Base-by-base conservation (phyloP, 345 rosid species). In the Salix dunnii region DNA sequence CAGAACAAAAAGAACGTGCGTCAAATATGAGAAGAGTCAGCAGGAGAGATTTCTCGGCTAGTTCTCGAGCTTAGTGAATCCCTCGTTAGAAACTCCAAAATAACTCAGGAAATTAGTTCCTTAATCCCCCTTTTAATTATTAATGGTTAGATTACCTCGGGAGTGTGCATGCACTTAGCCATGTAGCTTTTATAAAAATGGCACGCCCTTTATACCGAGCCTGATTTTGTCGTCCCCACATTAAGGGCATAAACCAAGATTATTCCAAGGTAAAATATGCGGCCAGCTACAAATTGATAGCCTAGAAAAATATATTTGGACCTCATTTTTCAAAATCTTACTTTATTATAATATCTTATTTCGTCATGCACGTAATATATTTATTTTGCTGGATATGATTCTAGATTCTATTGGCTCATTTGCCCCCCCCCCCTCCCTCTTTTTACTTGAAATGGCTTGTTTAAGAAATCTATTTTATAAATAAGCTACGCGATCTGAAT, bases 221-320 rank as follows among this genome's bases (percentile, higher is more conserved):
- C 82, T 58, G 78, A 74, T 68, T 75, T 5, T 49, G 72, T 63
- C 64, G 82, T 36, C 78, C 82, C 75, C 62, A 43, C 51, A 7
- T 30, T 25, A 53, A 48, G 53, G 53, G 20, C 20, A 48, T 48
- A 48, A 48, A 48, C 6, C 1, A 48, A 16, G 53, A 48, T 48
- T 48, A 14, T 4, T 48, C 1, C 21, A 4, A 17, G 53, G 21
- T 48, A 3, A 14, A 48, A 4, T 3, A 5, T 4, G 20, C 20
- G 16, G 20, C 17, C 53, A 48, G 5, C 53, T 48, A 48, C 16
- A 16, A 48, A 17, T 48, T 16, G 53, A 48, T 48, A 48, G 53
- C 53, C 17, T 16, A 4, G 20, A 48, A 48, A 48, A 48, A 48
- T 16, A 48, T 48, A 3, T 48, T 16, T 48, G 53, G 17, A 48